Conservation (phyloP, 2,329 filamentous ascomycete genomes). For the Metarhizium humberi region DNA sequence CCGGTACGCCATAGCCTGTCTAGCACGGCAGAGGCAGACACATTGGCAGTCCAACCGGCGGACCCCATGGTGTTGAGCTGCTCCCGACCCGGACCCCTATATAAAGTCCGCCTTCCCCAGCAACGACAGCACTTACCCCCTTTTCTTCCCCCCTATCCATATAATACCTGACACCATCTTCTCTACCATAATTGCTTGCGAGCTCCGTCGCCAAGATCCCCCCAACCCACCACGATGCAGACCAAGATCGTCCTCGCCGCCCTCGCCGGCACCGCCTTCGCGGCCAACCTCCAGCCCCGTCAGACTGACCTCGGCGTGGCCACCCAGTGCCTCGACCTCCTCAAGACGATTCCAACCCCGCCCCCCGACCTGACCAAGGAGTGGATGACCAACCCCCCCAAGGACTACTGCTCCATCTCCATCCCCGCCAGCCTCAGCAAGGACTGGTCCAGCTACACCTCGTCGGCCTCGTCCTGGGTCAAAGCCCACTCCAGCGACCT, state of each 20-base stretch:
- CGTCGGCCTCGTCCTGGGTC: conserved; percentile 21
- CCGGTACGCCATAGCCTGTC: too few relatives aligned
- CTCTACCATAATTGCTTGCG: too few relatives aligned
- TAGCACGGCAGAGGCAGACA: too few relatives aligned
- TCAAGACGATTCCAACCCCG: conserved; percentile 20
- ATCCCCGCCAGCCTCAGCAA: conserved; percentile 20
- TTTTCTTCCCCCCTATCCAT: neutral
- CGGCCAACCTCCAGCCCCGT: conserved; percentile 16
- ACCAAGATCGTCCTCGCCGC: conserved; percentile 16
- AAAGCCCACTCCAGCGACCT: conserved; percentile 16
- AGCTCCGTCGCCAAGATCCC: neutral
- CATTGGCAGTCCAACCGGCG: too few relatives aligned
- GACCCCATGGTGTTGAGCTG: too few relatives aligned
- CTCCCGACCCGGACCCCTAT: too few relatives aligned
- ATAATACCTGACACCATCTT: neutral
- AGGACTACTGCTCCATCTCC: conserved; percentile 23
- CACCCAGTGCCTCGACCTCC: conserved; percentile 13
- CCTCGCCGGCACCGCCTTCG: conserved; percentile 16
- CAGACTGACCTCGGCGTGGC: conserved; percentile 16
- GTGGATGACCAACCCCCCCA: conserved; percentile 13
- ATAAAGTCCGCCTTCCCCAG: too few relatives aligned
- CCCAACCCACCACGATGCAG: conserved; percentile 15
- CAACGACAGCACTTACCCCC: neutral
- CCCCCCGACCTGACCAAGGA: conserved; percentile 18
- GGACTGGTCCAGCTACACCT: conserved; percentile 23